phyloP scores from a whole-genome alignment of 768 basidiomycete species.

The Candolleomyces eurysporus region DNA sequence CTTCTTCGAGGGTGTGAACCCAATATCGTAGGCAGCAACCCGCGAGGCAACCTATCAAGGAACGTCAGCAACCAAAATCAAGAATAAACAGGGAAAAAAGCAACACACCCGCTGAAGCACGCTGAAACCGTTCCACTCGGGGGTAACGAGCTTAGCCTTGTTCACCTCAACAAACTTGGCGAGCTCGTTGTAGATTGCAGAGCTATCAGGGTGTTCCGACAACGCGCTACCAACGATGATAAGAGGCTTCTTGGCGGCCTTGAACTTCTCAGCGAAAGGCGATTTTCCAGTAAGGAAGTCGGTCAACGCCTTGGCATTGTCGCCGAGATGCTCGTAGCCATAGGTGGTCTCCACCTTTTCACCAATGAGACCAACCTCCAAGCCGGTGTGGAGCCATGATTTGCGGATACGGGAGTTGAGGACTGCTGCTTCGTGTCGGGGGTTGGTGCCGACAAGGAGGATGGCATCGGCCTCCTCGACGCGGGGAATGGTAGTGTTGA shows the following conservation, averaged over 20 bases:
- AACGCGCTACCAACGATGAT: conserved; percentile 91
- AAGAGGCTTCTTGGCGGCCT: conserved; percentile 84
- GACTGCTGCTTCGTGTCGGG: conserved; percentile 94
- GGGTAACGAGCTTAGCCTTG: conserved; percentile 71
- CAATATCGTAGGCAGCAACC: conserved; percentile 91
- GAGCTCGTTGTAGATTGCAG: conserved; percentile 72
- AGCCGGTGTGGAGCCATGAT: conserved; percentile 83
- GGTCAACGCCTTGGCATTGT: conserved; percentile 68
- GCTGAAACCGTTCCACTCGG: conserved; percentile 95
- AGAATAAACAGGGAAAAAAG: not conserved
- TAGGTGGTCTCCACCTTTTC: conserved; percentile 90
- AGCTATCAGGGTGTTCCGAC: conserved; percentile 81
- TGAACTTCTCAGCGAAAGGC: conserved; percentile 82
- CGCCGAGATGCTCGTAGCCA: conserved; percentile 89
- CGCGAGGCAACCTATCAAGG: conserved; percentile 76
- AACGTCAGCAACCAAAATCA: conserved; percentile 3
- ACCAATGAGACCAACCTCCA: conserved; percentile 89
- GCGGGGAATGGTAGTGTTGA: conserved; percentile 90
- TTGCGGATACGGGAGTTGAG: conserved; percentile 96
- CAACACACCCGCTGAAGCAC: conserved; percentile 82
- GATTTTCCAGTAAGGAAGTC: conserved; percentile 78
- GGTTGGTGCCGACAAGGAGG: conserved; percentile 93
- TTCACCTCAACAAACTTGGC: conserved; percentile 79
- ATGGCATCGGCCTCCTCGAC: conserved; percentile 91
- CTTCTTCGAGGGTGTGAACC: conserved; percentile 83